These are phyloP conservation scores for Trichocladium antarcticum DNA, from an alignment of 495 filamentous ascomycete genomes.

Conservation along the genomic window DNA sequence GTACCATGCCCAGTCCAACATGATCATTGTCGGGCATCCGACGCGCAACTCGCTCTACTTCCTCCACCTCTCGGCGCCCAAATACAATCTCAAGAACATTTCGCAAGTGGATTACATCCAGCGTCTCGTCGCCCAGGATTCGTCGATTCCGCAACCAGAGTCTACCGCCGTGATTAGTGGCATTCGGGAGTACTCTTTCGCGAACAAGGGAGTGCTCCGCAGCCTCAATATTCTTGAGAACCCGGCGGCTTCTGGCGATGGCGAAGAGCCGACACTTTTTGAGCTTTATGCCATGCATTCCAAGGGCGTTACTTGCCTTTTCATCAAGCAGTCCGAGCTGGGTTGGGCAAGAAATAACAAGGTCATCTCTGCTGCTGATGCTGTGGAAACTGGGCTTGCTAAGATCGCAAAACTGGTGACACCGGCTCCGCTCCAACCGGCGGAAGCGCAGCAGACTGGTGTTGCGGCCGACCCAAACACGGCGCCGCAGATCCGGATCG, in stretches of 20 bases:
- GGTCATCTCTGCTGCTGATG: constrained; percentile 64
- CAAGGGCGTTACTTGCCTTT: constrained; percentile 78
- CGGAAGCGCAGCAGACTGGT: constrained; percentile 20
- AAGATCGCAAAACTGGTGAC: constrained; percentile 38
- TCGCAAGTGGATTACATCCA: constrained; percentile 79
- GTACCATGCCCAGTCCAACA: constrained; percentile 80
- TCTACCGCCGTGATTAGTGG: constrained; percentile 94
- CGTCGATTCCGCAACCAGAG: constrained; percentile 66
- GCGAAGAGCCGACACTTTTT: constrained; percentile 55
- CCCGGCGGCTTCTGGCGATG: constrained; percentile 42
- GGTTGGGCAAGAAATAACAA: constrained; percentile 84
- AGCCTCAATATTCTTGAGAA: constrained; percentile 76
- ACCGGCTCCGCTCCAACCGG: constrained; percentile 25
- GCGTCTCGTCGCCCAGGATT: constrained; percentile 60
- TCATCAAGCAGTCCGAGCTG: constrained; percentile 74
- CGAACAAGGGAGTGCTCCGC: constrained; percentile 73
- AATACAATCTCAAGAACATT: constrained; percentile 68
- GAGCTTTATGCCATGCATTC: constrained; percentile 97
- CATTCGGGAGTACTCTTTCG: constrained; percentile 85
- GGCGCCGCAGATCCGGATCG: constrained; percentile 28
- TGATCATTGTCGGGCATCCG: constrained; percentile 90
- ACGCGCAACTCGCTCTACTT: constrained; percentile 97
- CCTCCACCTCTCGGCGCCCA: constrained; percentile 83
- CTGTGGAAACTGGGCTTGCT: constrained; percentile 50
- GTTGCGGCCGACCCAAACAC: constrained; percentile 6